Evolutionary conservation across 768 basidiomycete genomes (phyloP), one percentile per base, ranked within the genome.

Genomic region (Saitozyma sp.): DNA sequence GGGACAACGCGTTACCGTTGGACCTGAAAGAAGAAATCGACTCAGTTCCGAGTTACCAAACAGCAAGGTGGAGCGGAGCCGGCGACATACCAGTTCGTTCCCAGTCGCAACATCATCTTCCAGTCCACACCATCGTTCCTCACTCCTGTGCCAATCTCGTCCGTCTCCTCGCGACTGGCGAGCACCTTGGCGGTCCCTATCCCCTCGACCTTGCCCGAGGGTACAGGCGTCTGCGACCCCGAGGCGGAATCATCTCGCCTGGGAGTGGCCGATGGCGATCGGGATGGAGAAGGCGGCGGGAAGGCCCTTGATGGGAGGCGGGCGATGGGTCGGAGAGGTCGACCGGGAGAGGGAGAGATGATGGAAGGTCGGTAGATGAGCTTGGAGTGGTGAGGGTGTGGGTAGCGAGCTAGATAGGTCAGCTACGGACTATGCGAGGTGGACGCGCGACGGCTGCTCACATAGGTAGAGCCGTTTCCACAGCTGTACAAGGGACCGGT

Each of bases 401-500:
- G 72, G 56, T 75, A 75, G 41, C 69, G 62, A 38, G 64, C 76
- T 77, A 40, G 16, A 3, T 14, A 16, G 51, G 45, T 65, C 42
- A 63, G 50, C 50, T 19, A 19, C 17, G 16, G n/a, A 17, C 3
- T 29, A 16, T 13, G 14, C 43, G 3, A 37, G 42, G 2, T 52
- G 14, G 48, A 55, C 6, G 6, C n/a, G 40, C 16, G 40, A 29
- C 0, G 45, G 3, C 6, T 37, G 41, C 75, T 64, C 57, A 77
- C 75, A 55, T 7, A 79, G 73, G 64, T 79, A 79, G 29, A 78
- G 58, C 43, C 70, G 56, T 62, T 74, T 79, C 78, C 78, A 79
- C 8, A 79, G 75, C 71, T 75, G 60, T 40, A 54, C n/a, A 13
- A 53, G 11, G 29, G 20, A 45, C 54, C 20, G n/a, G 17, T 70